These are phyloP conservation scores for Tolypocladium ophioglossoides DNA, from an alignment of 2,329 filamentous ascomycete species.

Conservation along the genomic window DNA sequence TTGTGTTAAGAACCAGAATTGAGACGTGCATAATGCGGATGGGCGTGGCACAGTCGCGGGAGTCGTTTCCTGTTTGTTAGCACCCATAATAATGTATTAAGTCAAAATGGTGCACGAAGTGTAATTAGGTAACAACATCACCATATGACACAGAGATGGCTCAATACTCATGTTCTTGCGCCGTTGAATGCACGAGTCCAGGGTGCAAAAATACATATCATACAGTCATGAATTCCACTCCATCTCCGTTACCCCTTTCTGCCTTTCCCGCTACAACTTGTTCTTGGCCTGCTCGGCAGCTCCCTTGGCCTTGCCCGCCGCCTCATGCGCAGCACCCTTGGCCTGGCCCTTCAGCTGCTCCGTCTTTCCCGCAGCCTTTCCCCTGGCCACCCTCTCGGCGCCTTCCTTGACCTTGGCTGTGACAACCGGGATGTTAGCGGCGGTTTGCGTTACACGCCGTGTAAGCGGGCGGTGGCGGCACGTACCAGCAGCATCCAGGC, in stretches of 20 bases:
- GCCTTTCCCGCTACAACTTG: background rate
- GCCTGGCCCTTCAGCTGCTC: slow-evolving; percentile 24
- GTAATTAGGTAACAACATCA: background rate
- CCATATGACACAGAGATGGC: background rate
- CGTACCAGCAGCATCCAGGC: slow-evolving; percentile 48
- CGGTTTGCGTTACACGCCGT: background rate
- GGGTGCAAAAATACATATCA: background rate
- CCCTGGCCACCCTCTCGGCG: slow-evolving; percentile 23
- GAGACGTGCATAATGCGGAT: background rate
- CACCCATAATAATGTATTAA: background rate
- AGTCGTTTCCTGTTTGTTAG: background rate
- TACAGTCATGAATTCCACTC: background rate
- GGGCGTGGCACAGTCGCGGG: background rate
- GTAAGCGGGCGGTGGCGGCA: slow-evolving; percentile 3
- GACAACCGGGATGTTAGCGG: background rate
- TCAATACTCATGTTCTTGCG: background rate
- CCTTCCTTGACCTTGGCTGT: slow-evolving; percentile 39
- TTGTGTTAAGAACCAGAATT: background rate
- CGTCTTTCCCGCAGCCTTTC: slow-evolving; percentile 22
- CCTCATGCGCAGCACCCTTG: slow-evolving; percentile 24
- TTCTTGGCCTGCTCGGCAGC: slow-evolving; percentile 25
- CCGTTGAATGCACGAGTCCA: background rate
- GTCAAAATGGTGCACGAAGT: background rate
- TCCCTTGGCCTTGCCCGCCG: slow-evolving; percentile 33
- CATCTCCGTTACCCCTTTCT: background rate